Evolutionary conservation across 352 stramenopile species (phyloP), one percentile per base, ranked within the genome.

Genomic region (Saprolegnia parasitica): DNA sequence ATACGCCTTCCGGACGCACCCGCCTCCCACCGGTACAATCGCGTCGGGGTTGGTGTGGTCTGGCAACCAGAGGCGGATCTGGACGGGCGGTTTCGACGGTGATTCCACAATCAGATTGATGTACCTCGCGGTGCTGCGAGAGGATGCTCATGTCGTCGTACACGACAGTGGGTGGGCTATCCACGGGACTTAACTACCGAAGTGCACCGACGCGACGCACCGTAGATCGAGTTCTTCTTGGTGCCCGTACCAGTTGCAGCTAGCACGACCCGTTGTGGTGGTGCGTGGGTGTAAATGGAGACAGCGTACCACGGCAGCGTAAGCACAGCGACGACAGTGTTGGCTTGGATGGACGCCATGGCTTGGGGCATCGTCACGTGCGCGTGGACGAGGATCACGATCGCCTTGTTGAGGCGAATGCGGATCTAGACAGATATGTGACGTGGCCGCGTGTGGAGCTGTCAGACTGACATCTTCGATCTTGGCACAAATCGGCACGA

Each of bases 61-160:
- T 21, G 26, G 16, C 11, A 66, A 11, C 63, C 63, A 70, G 5
- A 70, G 21, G 10, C 63, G 63, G 23, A 70, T 61, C 63, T 70
- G 42, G n/a, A 26, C n/a, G 16, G 1, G 20, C 1, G 11, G 4
- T 4, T 37, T 63, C 2, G 39, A 49, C 24, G n/a, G n/a, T n/a
- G n/a, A n/a, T n/a, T n/a, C n/a, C n/a, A n/a, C n/a, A n/a, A n/a
- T n/a, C n/a, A 63, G 23, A 46, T 29, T n/a, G n/a, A 3, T 6
- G 18, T 72, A 93, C 81, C 77, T 93, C 86, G 13, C 86, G 76
- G 68, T 93, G 84, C 58, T 87, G 77, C 3, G 86, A 91, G 1
- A 91, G 76, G 45, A 93, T 87, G 57, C 86, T 91, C 52, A 89
- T 90, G 60, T 93, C 86, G 63, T 93, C 83, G 71, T 91, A 93